phyloP scores from a whole-genome alignment of 2,329 filamentous ascomycete genomes.

The Fusarium paranaense region DNA sequence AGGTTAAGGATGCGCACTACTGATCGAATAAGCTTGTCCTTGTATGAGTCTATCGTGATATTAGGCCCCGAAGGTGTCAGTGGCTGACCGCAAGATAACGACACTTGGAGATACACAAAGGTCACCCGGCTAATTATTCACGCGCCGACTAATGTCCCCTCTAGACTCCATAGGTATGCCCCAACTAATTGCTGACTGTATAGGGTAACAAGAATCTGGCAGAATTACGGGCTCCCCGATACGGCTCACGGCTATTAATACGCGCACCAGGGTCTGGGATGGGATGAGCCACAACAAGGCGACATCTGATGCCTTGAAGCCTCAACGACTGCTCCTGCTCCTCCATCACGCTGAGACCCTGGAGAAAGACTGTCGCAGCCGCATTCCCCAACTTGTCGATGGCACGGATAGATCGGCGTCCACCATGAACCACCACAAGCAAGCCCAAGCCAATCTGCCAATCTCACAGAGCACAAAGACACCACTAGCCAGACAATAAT shows the following conservation, averaged over 20 bases:
- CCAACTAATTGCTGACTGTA: not conserved
- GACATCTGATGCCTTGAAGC: not conserved
- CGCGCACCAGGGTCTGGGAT: not conserved
- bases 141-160: not conserved
- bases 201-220: not conserved
- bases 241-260: not conserved
- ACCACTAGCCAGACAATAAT: not conserved
- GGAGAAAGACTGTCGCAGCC: not conserved
- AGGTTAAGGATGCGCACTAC: not conserved
- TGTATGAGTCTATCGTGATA: not conserved
- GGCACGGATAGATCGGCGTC: conserved; percentile 31
- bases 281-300: not conserved
- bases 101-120: not conserved
- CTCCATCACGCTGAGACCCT: not conserved
- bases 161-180: not conserved
- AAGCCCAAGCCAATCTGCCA: not conserved
- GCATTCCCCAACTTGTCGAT: conserved; percentile 4
- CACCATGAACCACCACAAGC: not conserved
- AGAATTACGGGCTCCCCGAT: not conserved
- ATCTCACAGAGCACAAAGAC: not conserved
- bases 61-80: not conserved
- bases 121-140: not conserved
- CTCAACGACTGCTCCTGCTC: not conserved
- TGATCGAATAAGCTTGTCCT: not conserved
- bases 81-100: not conserved